A percentile compares a stretch with the other conserved stretches of the same genome.
Evolutionary conservation across 257 asterid species (phyloP).

Genomic region (Ocimum tenuiflorum): DNA sequence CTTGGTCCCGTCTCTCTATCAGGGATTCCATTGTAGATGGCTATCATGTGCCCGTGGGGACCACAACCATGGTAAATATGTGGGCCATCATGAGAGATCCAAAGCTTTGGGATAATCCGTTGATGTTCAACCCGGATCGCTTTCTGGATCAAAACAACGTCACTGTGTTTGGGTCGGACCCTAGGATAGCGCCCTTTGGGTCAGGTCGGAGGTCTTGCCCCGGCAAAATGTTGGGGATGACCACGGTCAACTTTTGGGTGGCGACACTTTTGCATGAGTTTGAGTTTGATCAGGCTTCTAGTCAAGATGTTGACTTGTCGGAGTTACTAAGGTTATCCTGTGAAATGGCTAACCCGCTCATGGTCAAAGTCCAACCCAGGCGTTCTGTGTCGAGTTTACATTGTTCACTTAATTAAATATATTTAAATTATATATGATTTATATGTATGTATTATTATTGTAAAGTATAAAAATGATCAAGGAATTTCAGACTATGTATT

Average conservation of each 20-base stretch:
- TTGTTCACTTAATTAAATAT: neutral
- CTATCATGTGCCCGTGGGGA: conserved; percentile 58
- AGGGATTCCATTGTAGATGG: conserved; percentile 55
- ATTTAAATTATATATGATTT: neutral
- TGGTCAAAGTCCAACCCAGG: conserved; percentile 39
- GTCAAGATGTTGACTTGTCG: conserved; percentile 29
- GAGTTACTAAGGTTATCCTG: conserved; percentile 50
- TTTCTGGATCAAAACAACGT: conserved; percentile 24
- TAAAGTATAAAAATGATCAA: neutral
- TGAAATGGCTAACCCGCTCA: conserved; percentile 70
- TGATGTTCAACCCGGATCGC: conserved; percentile 52
- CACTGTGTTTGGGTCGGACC: conserved; percentile 54
- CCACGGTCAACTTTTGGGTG: conserved; percentile 60
- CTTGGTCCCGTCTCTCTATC: conserved; percentile 74
- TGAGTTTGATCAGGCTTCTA: conserved; percentile 14
- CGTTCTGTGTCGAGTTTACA: neutral
- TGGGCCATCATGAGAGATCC: conserved; percentile 84
- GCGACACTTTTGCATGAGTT: conserved; percentile 55
- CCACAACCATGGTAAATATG: conserved; percentile 85
- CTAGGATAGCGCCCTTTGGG: conserved; percentile 73
- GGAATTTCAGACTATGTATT: neutral
- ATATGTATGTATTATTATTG: neutral
- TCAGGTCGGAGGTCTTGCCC: conserved; percentile 84
- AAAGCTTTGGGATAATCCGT: conserved; percentile 47
- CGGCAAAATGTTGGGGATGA: conserved; percentile 55